These are phyloP conservation scores for Digitaria exilis DNA, from an alignment of 202 grass and related monocot species.

Conservation along the genomic window DNA sequence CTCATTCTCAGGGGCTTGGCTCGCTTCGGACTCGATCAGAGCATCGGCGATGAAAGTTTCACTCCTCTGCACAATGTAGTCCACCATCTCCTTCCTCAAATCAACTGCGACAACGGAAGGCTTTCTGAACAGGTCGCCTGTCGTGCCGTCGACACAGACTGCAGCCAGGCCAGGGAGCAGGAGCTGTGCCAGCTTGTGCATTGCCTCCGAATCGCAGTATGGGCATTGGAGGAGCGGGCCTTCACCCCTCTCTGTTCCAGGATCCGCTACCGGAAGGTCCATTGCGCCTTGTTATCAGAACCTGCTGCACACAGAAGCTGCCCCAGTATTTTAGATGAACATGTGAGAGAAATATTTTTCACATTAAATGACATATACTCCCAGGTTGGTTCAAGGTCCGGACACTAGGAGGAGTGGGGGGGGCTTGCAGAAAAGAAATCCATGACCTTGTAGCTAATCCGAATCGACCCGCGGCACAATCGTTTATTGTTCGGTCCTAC, in stretches of 20 bases:
- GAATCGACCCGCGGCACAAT: no score
- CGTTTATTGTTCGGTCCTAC: no score
- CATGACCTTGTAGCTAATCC: no score
- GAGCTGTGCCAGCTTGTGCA: slow-evolving; percentile 64
- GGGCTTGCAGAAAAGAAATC: no score
- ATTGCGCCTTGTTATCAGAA: slow-evolving; percentile 30
- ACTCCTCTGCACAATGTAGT: slow-evolving; percentile 65
- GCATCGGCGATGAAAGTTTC: slow-evolving; percentile 67
- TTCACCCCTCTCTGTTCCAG: slow-evolving; percentile 47
- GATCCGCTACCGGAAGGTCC: slow-evolving; percentile 56
- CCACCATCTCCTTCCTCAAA: slow-evolving; percentile 82
- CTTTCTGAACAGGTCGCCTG: slow-evolving; percentile 63
- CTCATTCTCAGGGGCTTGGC: slow-evolving; percentile 32
- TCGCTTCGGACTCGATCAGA: slow-evolving; percentile 46
- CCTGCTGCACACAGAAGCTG: background rate
- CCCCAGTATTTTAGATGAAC: no score
- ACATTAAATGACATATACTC: no score
- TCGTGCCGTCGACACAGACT: slow-evolving; percentile 67
- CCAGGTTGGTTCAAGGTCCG: no score
- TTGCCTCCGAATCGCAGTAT: slow-evolving; percentile 65
- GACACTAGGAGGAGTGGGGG: no score
- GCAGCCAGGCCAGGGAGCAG: slow-evolving; percentile 74
- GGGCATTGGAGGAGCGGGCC: slow-evolving; percentile 52
- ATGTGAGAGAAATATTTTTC: no score
- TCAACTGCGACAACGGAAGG: slow-evolving; percentile 65